Evolutionary conservation across 2,329 filamentous ascomycete genomes (phyloP).

Genomic region (Diplodia intermedia): DNA sequence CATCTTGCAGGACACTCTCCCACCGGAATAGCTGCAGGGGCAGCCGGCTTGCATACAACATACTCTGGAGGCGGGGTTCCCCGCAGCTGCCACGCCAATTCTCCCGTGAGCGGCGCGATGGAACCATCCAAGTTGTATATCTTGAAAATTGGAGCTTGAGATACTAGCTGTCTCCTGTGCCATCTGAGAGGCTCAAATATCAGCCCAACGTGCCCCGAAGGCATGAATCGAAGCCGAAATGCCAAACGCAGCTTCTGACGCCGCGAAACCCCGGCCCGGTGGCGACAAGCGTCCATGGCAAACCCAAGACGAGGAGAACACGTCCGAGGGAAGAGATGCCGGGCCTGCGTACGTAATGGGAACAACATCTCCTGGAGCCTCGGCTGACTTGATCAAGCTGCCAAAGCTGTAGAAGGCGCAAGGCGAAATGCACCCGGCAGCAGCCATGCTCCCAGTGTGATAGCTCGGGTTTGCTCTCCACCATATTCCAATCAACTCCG

Average conservation of each 20-base stretch:
- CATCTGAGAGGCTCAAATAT: neutral
- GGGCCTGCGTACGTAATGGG: slow-evolving; percentile 9
- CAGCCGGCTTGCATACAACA: neutral
- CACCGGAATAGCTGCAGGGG: no score
- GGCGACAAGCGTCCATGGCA: slow-evolving; percentile 6
- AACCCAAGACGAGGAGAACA: slow-evolving; percentile 6
- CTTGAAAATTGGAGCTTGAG: neutral
- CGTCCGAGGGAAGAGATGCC: neutral
- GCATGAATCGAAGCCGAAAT: neutral
- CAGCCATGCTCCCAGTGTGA: slow-evolving; percentile 54
- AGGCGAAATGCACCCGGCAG: slow-evolving; percentile 53
- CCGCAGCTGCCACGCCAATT: neutral
- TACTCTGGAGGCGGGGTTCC: neutral
- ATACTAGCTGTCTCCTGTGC: neutral
- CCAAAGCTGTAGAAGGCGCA: slow-evolving; percentile 55
- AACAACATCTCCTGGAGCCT: neutral
- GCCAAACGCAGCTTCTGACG: neutral
- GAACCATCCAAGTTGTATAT: neutral
- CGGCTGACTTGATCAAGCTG: slow-evolving; percentile 38
- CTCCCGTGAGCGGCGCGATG: no score
- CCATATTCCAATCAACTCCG: neutral
- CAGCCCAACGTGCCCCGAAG: neutral
- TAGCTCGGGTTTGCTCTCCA: neutral
- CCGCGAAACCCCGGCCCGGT: neutral
- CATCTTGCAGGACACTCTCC: neutral